These are phyloP conservation scores for Trypanosoma avium DNA, from an alignment of 208 protist genomes.

Conservation along the genomic window DNA sequence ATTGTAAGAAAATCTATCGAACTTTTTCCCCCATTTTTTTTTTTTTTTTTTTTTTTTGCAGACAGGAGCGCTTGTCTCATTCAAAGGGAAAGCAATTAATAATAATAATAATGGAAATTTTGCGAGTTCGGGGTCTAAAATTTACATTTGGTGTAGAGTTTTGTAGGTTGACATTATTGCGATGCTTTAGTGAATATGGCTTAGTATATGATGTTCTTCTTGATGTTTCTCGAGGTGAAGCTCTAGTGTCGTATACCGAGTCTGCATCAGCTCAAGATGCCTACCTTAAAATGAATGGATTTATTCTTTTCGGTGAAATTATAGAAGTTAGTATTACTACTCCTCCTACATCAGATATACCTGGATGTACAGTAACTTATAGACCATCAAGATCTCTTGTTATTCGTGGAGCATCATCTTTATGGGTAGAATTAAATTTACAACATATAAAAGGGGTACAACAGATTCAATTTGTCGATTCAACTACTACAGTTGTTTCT, in stretches of 20 bases:
- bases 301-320: conserved; percentile 52
- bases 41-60: conserved; percentile 20
- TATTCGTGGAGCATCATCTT: conserved; percentile 47
- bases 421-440: conserved; percentile 54
- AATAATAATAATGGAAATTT: conserved; percentile 63
- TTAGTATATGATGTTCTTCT: conserved; percentile 66
- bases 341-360: conserved; percentile 44
- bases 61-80: neutral
- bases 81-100: no score
- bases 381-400: conserved; percentile 40
- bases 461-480: conserved; percentile 35
- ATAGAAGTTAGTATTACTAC: conserved; percentile 46
- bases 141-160: conserved; percentile 63
- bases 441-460: conserved; percentile 48
- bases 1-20: neutral
- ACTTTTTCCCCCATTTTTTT: neutral
- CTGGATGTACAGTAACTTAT: conserved; percentile 55
- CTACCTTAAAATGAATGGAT: conserved; percentile 59
- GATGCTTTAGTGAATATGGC: conserved; percentile 40
- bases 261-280: conserved; percentile 64
- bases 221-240: conserved; percentile 39
- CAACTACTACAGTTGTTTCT: conserved; percentile 45
- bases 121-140: conserved; percentile 41
- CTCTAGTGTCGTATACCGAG: conserved; percentile 55
- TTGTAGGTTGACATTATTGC: conserved; percentile 48